Evolutionary conservation across 495 filamentous ascomycete genomes (phyloP), one percentile per base, ranked within the genome.

Genomic region (Astrocystis sublimbata): DNA sequence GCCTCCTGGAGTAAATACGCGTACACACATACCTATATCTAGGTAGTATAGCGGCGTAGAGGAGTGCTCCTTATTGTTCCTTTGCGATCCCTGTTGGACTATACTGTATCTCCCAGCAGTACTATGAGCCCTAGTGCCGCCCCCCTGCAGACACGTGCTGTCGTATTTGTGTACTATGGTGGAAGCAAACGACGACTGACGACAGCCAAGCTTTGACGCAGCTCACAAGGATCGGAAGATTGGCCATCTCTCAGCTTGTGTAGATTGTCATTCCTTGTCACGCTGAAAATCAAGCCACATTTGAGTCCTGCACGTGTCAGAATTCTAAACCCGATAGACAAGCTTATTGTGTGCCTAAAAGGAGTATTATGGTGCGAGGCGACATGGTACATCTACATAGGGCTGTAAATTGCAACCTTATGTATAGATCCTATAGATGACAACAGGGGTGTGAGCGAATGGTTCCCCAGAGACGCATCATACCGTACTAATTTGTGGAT

Each of bases 301-400:
- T 57, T 17, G 45, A n/a, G n/a, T n/a, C n/a, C n/a, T 57, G 54
- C 54, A 45, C 40, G 23, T 45, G 38, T 41, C 54, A 57, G 38
- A 42, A 28, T 56, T 56, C 23, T 41, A 42, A 56, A 42, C 52
- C n/a, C 21, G 6, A 23, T 41, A 4, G 12, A 19, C 52, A 36
- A 56, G 19, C n/a, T 24, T 23, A 42, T n/a, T n/a, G 36, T 19
- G 24, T 43, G 40, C 35, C 26, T 26, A 30, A 57, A 45, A 1
- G 35, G 9, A 28, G 54, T 33, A 43, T 10, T 2, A 57, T 57
- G 21, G 15, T 19, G 54, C 54, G 54, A 43, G 17, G 28, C 54
- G 28, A 40, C 40, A 10, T 12, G 24, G 28, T 45, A 45, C 17
- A 28, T 52, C n/a, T 19, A 15, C 3, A 43, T 38, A 8, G 45